A percentile compares a stretch with the other conserved stretches of the same genome.
phyloP scores from a whole-genome alignment of 2,329 filamentous ascomycete genomes.

The Xylariales sp. region DNA sequence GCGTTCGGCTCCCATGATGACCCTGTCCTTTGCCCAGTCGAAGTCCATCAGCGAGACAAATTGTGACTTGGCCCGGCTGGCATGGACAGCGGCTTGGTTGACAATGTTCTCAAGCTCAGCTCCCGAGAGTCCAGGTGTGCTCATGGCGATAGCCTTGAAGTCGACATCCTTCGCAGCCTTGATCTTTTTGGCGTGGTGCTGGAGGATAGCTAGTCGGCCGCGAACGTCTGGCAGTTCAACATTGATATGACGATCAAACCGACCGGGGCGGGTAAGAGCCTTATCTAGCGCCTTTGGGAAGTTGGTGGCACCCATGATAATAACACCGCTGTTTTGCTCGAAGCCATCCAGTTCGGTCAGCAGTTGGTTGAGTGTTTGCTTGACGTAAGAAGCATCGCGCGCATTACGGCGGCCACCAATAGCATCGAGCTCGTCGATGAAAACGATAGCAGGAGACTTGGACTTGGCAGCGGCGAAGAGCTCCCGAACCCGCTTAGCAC shows the following conservation, averaged over 20 bases:
- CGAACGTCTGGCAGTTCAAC: slow-evolving; percentile 90
- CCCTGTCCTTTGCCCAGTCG: slow-evolving; percentile 97
- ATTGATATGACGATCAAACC: slow-evolving; percentile 88
- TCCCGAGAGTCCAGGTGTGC: slow-evolving; percentile 87
- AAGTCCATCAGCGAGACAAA: slow-evolving; percentile 76
- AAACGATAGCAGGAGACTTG: slow-evolving; percentile 90
- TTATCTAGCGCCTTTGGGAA: slow-evolving; percentile 93
- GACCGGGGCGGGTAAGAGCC: slow-evolving; percentile 86
- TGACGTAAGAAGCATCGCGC: slow-evolving; percentile 88
- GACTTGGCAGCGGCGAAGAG: slow-evolving; percentile 77
- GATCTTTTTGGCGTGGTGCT: slow-evolving; percentile 91
- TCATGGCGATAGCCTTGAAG: slow-evolving; percentile 75
- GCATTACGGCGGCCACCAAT: slow-evolving; percentile 93
- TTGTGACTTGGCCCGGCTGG: slow-evolving; percentile 78
- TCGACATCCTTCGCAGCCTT: slow-evolving; percentile 78
- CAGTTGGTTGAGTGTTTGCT: slow-evolving; percentile 95
- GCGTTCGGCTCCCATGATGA: slow-evolving; percentile 93
- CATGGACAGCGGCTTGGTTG: slow-evolving; percentile 91
- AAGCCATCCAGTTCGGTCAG: slow-evolving; percentile 97
- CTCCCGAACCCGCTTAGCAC: slow-evolving; percentile 92
- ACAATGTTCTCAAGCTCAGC: slow-evolving; percentile 95
- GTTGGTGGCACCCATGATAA: slow-evolving; percentile 94
- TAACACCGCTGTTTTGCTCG: slow-evolving; percentile 88
- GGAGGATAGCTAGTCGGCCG: slow-evolving; percentile 85
- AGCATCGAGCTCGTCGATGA: slow-evolving; percentile 91